Conservation (phyloP, 192 early-diverging fungal species). For the Coemansia erecta region DNA sequence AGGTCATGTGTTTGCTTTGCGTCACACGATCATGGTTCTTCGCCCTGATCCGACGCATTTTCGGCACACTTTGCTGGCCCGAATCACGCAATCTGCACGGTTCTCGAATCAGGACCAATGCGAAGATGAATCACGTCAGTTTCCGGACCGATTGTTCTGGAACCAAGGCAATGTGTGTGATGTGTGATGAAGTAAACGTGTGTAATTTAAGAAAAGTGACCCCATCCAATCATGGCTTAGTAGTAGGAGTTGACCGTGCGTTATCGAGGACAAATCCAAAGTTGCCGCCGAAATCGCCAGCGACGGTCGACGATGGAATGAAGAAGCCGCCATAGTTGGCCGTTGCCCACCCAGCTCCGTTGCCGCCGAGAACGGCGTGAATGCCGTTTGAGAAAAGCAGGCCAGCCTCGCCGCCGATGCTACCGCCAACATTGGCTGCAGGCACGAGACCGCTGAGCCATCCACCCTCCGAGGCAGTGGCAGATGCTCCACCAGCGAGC, state of each 20-base stretch:
- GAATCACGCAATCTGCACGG: neutral
- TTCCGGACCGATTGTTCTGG: no score
- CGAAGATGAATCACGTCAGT: neutral
- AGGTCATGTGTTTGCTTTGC: no score
- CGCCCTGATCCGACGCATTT: no score
- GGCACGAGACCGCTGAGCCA: slow-evolving; percentile 15
- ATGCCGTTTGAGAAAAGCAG: slow-evolving; percentile 14
- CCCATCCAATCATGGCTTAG: neutral
- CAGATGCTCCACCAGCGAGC: slow-evolving; percentile 16
- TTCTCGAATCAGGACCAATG: neutral
- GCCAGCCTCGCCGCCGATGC: slow-evolving; percentile 8
- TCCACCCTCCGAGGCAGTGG: slow-evolving; percentile 21
- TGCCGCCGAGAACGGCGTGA: slow-evolving; percentile 19
- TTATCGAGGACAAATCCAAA: slow-evolving; percentile 19
- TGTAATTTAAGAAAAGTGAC: neutral
- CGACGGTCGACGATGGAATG: slow-evolving; percentile 24
- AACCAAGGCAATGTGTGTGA: no score
- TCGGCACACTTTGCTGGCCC: no score
- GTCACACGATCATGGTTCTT: neutral
- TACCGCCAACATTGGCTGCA: slow-evolving; percentile 17
- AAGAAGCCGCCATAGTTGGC: slow-evolving; percentile 25
- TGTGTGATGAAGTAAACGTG: neutral
- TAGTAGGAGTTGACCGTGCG: slow-evolving; percentile 13
- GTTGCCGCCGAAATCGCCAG: slow-evolving; percentile 22
- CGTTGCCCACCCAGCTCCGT: slow-evolving; percentile 26